A percentile compares a stretch with the other conserved stretches of the same genome.
Evolutionary conservation across 2,329 filamentous ascomycete genomes (phyloP).

Genomic region (Neoarthrinium moseri): DNA sequence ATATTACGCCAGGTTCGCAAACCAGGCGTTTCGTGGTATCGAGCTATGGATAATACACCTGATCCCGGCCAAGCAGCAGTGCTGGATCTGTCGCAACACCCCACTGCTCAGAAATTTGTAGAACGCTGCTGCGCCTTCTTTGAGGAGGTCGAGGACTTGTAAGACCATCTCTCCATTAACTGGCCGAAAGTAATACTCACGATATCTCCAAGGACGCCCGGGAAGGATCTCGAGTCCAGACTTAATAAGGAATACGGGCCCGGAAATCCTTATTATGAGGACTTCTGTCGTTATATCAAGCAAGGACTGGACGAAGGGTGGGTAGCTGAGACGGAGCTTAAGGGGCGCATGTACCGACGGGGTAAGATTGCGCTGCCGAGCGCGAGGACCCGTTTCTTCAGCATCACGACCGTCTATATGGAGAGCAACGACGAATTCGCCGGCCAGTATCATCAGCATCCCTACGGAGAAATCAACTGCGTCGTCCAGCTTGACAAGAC

Average conservation of each 20-base stretch:
- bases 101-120: slow-evolving; percentile 26
- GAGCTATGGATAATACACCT: not conserved
- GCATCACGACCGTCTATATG: slow-evolving; percentile 59
- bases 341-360: slow-evolving; percentile 45
- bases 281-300: slow-evolving; percentile 36
- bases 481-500: slow-evolving; percentile 47
- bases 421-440: slow-evolving; percentile 45
- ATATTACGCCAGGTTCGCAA: too few relatives aligned
- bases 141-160: slow-evolving; percentile 29
- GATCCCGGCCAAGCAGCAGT: slow-evolving; percentile 15
- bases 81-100: slow-evolving; percentile 23
- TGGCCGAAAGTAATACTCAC: not conserved
- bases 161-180: slow-evolving; percentile 8
- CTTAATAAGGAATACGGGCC: slow-evolving; percentile 43
- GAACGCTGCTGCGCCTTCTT: slow-evolving; percentile 28
- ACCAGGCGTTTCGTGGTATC: too few relatives aligned
- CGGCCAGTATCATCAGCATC: slow-evolving; percentile 53
- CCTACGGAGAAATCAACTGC: slow-evolving; percentile 56
- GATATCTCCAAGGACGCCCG: slow-evolving; percentile 36
- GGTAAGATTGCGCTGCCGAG: slow-evolving; percentile 44
- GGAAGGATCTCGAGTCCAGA: slow-evolving; percentile 39
- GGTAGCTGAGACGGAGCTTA: slow-evolving; percentile 40
- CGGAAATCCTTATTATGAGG: slow-evolving; percentile 40
- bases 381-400: slow-evolving; percentile 47
- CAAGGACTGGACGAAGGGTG: slow-evolving; percentile 42